Base-by-base conservation (phyloP, 768 basidiomycete species). In the Floccularia luteovirens region DNA sequence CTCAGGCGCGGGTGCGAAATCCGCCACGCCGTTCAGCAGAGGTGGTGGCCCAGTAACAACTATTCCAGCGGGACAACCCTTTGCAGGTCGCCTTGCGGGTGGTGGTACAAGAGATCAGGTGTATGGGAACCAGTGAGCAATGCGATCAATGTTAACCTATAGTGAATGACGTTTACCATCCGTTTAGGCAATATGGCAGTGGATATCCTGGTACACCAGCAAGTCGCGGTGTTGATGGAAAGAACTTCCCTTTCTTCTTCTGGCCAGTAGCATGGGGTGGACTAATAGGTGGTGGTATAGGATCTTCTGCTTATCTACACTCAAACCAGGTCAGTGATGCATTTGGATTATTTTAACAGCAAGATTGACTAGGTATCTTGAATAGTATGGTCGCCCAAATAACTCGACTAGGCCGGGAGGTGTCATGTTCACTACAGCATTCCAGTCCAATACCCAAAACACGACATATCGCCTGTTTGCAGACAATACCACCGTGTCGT, bases 171-270 rank as follows among this genome's bases (percentile, higher is more conserved):
- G 37, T 20, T 55, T 5, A 30, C 33, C 16, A 31, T 33, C 31
- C 37, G 41, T 19, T 23, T 37, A 79, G 78, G 20, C 48, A 50
- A 2, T 80, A 77, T 43, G 78, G 79, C 3, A 79, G 75, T 47
- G 78, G 78, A 2, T 80, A 79, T 43, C 75, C 77, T 31, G 73
- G 74, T 2, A 30, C 66, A 24, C 31, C 45, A 2, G 58, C 59
- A 5, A 57, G n/a, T n/a, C n/a, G 61, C 6, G 75, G 75, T 16
- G 71, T 75, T n/a, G 31, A 44, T 1, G 67, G 66, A 0, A 61
- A 67, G 0, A 64, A 64, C 2, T 79, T 82, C 51, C 79, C 79
- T 1, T 81, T 77, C 42, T 67, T 63, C 47, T 82, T 69, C 57
- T 81, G 79, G 77, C 78, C 79, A 0, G 14, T 80, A 4, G 61